A percentile compares a stretch with the other conserved stretches of the same genome.
Evolutionary conservation across 768 basidiomycete species (phyloP).

Genomic region (Phylloporus rhodoxanthus): DNA sequence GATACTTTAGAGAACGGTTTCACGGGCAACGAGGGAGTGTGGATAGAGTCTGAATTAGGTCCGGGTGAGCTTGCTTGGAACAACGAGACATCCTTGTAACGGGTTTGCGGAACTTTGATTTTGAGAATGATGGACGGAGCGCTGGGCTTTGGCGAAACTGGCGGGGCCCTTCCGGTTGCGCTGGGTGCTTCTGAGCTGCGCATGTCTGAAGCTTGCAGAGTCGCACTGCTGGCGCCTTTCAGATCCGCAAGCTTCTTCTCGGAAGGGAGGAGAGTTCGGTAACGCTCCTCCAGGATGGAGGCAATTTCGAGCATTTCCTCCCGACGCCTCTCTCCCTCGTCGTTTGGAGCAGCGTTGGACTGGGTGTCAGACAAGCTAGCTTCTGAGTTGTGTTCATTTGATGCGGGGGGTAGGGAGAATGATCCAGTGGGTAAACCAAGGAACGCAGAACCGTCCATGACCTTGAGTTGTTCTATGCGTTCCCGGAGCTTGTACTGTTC

Average conservation of each 20-base stretch:
- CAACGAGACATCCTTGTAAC: slow-evolving; percentile 14
- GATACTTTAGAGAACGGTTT: slow-evolving; percentile 29
- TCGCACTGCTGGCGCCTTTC: slow-evolving; percentile 17
- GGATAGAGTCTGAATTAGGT: slow-evolving; percentile 9
- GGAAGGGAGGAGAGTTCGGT: slow-evolving; percentile 66
- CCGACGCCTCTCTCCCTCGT: slow-evolving; percentile 70
- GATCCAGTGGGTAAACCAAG: slow-evolving; percentile 52
- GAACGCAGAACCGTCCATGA: slow-evolving; percentile 69
- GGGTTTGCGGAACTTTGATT: slow-evolving; percentile 30
- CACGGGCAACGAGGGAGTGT: slow-evolving; percentile 13
- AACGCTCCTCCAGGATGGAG: slow-evolving; percentile 60
- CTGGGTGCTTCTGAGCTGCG: slow-evolving; percentile 14
- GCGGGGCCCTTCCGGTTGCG: slow-evolving; percentile 5
- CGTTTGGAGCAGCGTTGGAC: slow-evolving; percentile 34
- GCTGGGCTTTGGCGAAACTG: slow-evolving; percentile 13
- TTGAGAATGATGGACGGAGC: slow-evolving; percentile 29
- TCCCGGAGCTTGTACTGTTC: slow-evolving; percentile 90
- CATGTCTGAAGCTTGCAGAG: slow-evolving; percentile 12
- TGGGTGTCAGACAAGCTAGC: slow-evolving; percentile 30
- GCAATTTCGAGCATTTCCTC: slow-evolving; percentile 72
- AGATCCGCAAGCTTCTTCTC: slow-evolving; percentile 43
- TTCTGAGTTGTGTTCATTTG: slow-evolving; percentile 24
- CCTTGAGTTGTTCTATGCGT: slow-evolving; percentile 75
- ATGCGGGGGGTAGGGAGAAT: slow-evolving; percentile 40
- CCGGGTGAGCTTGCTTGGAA: slow-evolving; percentile 15